A percentile compares a stretch with the other conserved stretches of the same genome.
These are phyloP conservation scores for Emericellopsis cladophorae DNA, from an alignment of 2,329 filamentous ascomycete genomes.

Conservation along the genomic window DNA sequence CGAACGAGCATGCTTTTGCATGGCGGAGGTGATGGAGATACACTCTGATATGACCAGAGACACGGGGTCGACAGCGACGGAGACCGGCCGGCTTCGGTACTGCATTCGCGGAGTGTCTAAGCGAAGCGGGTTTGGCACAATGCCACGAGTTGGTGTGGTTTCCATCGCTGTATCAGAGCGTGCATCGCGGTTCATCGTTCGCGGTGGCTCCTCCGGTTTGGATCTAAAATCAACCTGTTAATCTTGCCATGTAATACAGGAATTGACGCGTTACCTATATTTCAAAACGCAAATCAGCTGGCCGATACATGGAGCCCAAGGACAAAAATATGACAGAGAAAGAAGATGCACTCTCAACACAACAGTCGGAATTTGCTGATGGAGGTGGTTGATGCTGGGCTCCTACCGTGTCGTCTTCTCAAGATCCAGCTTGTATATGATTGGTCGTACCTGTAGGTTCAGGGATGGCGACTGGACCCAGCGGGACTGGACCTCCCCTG, in stretches of 20 bases:
- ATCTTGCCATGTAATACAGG: no score
- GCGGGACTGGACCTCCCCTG: no score
- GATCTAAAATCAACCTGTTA: neutral
- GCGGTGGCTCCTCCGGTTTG: neutral
- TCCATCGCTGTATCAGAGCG: constrained; percentile 11
- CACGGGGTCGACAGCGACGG: constrained; percentile 80
- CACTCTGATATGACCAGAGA: constrained; percentile 96
- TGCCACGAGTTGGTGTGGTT: constrained; percentile 7
- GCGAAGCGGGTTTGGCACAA: constrained; percentile 7
- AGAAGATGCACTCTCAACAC: no score
- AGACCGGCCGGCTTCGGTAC: constrained; percentile 49
- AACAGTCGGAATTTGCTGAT: no score
- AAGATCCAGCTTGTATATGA: neutral
- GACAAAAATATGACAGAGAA: no score
- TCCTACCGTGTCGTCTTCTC: no score
- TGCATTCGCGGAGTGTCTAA: constrained; percentile 34
- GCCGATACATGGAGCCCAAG: no score
- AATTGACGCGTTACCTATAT: neutral
- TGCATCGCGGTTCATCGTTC: constrained; percentile 21
- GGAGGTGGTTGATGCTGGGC: no score
- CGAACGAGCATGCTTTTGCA: constrained; percentile 95
- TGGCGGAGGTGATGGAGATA: constrained; percentile 93
- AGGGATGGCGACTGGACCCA: no score
- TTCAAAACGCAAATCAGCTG: no score
- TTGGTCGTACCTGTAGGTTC: no score